Evolutionary conservation across 805 yeast species (phyloP).

Genomic region (Schizosaccharomyces osmophilus): DNA sequence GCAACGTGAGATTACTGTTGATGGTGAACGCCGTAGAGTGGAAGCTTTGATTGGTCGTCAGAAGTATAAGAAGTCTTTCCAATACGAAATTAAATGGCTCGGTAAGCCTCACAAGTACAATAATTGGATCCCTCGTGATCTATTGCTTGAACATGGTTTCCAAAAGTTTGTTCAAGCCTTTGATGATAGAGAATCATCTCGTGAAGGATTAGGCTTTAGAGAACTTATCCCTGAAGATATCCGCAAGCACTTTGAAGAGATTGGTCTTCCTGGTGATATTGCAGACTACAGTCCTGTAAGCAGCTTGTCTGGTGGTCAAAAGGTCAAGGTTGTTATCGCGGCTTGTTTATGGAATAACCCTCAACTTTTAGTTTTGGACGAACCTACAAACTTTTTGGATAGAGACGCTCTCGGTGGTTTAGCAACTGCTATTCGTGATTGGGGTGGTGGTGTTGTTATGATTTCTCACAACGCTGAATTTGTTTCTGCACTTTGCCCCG

Average conservation of each 20-base stretch:
- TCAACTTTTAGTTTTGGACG: constrained; percentile 82
- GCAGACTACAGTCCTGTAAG: constrained; percentile 97
- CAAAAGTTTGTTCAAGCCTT: constrained; percentile 81
- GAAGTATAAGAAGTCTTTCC: constrained; percentile 86
- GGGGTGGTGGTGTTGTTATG: constrained; percentile 97
- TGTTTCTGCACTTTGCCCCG: constrained; percentile 93
- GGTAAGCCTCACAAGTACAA: constrained; percentile 51
- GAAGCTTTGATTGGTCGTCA: constrained; percentile 96
- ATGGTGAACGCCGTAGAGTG: constrained; percentile 52
- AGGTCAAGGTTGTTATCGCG: constrained; percentile 93
- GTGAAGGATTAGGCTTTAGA: constrained; percentile 97
- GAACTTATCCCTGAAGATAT: constrained; percentile 77
- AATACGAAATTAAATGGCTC: constrained; percentile 89
- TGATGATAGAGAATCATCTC: constrained; percentile 96
- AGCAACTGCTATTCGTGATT: constrained; percentile 91
- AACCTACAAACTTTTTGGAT: constrained; percentile 94
- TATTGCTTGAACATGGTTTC: constrained; percentile 59
- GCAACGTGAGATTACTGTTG: constrained; percentile 51
- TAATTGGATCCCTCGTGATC: constrained; percentile 77
- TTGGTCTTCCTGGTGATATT: constrained; percentile 91
- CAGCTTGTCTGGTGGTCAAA: constrained; percentile 89
- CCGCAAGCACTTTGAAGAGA: constrained; percentile 88
- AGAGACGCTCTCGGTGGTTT: constrained; percentile 94
- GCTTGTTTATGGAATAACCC: constrained; percentile 99
- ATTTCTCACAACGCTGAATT: constrained; percentile 93